Conservation (phyloP, 257 asterid genomes). For the Jaltomata sinuosa region DNA sequence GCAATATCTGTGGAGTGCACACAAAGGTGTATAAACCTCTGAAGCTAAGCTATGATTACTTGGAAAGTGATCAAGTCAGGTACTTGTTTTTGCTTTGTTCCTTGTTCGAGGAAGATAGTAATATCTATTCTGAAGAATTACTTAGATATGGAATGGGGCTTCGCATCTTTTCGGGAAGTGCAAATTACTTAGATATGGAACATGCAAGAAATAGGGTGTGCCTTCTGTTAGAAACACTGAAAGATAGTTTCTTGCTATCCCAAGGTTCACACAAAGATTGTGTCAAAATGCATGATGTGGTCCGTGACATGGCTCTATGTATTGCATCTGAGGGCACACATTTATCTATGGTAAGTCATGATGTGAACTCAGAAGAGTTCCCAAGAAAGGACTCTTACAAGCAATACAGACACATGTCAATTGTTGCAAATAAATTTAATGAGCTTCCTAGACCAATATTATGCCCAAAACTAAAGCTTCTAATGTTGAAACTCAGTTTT, state of each 20-base stretch:
- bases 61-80: slow-evolving; percentile 7
- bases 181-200: background rate
- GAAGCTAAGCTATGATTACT: slow-evolving; percentile 2
- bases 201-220: background rate
- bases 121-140: background rate
- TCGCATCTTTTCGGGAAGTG: background rate
- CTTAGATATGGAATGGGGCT: slow-evolving; percentile 7
- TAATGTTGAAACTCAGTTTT: background rate
- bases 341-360: background rate
- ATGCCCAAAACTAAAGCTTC: background rate
- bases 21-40: background rate
- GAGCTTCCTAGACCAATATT: background rate
- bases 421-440: background rate
- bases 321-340: background rate
- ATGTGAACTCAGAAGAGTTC: background rate
- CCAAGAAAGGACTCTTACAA: background rate
- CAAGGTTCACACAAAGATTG: background rate
- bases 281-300: slow-evolving; percentile 8
- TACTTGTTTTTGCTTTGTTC: slow-evolving; percentile 4
- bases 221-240: background rate
- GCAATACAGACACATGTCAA: background rate
- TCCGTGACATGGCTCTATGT: background rate
- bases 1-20: background rate
- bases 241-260: background rate
- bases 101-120: background rate